Base-by-base conservation (phyloP, 805 yeast genomes). In the Allodekkera sacchari region DNA sequence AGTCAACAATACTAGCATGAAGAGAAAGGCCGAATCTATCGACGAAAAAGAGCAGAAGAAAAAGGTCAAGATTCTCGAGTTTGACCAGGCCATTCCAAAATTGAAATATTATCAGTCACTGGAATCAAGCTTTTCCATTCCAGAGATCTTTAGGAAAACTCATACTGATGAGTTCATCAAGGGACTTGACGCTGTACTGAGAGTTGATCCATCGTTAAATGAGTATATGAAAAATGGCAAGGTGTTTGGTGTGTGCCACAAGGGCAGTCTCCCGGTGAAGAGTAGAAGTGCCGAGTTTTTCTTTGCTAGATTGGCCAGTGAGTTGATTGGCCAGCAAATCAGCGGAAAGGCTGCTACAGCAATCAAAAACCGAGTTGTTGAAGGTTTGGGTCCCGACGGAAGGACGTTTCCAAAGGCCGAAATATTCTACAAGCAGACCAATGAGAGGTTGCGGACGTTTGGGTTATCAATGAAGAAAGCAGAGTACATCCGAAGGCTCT, bases 321-420 rank as follows among this genome's bases (percentile, higher is more conserved):
- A 73, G 4, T 70, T 83, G 3, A 69, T 82, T 3, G 67, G 80
- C 0, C 92, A 83, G 51, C 92, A 82, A 49, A 71, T 83, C 8
- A 75, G 83, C 41, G 95, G 95, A 1, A 67, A 72, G 1, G 94
- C 96, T 1, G 95, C 96, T 0, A 52, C 47, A 7, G 66, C 87
- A 1, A 82, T 87, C 19, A 64, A 68, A 35, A 37, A 39, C 8
- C 67, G 70, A 27, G 30, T 49, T 6, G 37, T 46, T 13, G 41
- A 31, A 6, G 32, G 18, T 9, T 18, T 43, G 12, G 31, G 41
- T 4, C 30, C 33, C 11, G 42, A 31, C 18, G 34, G 22, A 4
- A 34, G 34, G 9, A 44, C 46, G 12, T 64, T 64, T 30, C 87
- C 92, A 0, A 55, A 68, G 0, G 79, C 89, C 0, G 47, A 54